Evolutionary conservation across 495 filamentous ascomycete species (phyloP).

Genomic region (Endocarpon pusillum): DNA sequence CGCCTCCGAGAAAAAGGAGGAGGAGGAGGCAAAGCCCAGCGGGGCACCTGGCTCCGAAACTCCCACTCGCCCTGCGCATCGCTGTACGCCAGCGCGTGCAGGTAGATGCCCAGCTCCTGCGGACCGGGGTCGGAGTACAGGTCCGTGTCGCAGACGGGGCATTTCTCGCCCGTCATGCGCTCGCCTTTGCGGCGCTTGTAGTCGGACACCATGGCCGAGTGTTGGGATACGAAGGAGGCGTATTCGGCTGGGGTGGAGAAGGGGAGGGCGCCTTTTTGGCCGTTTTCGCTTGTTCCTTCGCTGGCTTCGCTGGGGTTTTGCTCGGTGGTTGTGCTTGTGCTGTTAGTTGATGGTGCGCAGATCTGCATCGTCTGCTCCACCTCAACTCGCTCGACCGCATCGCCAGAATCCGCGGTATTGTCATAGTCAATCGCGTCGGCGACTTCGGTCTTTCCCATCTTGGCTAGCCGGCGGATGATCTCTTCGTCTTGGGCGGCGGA

Average conservation of each 20-base stretch:
- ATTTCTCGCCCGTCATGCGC: conserved; percentile 73
- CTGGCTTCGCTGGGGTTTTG: background rate
- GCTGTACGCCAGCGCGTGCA: conserved; percentile 81
- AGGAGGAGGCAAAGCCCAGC: conserved; percentile 81
- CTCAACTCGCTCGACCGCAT: too few species aligned
- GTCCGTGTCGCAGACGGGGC: conserved; percentile 66
- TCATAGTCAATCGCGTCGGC: conserved; percentile 77
- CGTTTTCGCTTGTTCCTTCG: background rate
- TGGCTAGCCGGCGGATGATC: conserved; percentile 63
- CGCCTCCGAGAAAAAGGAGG: too few species aligned
- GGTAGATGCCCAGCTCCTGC: conserved; percentile 82
- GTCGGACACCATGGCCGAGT: conserved; percentile 74
- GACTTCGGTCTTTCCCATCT: conserved; percentile 89
- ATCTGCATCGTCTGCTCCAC: too few species aligned
- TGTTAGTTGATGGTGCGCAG: too few species aligned
- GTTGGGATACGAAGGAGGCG: conserved; percentile 17
- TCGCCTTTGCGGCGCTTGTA: conserved; percentile 77
- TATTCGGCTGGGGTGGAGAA: background rate
- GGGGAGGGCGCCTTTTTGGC: background rate
- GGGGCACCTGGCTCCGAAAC: conserved; percentile 69
- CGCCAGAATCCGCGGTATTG: background rate
- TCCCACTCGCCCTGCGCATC: conserved; percentile 65
- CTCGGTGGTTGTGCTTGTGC: too few species aligned
- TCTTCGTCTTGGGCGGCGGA: conserved; percentile 62
- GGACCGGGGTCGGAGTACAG: conserved; percentile 80